phyloP scores from a whole-genome alignment of 148 eudicot species.

The Bassia scoparia region DNA sequence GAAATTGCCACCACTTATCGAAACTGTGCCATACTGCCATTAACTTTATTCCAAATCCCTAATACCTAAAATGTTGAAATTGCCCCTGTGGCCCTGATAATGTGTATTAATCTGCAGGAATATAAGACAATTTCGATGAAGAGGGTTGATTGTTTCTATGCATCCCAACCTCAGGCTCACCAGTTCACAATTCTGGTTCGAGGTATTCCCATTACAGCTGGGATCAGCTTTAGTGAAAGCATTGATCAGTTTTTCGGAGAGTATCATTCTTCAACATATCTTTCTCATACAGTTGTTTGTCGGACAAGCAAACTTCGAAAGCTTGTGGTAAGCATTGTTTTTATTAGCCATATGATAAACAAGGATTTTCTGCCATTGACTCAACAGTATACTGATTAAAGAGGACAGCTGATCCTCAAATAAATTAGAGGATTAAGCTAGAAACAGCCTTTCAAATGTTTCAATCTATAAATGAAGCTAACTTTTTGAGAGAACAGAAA shows the following conservation, averaged over 20 bases:
- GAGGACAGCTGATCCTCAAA: background rate
- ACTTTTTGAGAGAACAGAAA: too few species aligned
- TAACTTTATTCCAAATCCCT: too few species aligned
- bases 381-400: background rate
- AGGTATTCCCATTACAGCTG: conserved; percentile 59
- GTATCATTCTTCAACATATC: conserved; percentile 71
- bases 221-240: conserved; percentile 56
- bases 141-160: conserved; percentile 57
- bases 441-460: too few species aligned
- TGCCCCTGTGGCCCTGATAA: too few species aligned
- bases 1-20: too few species aligned
- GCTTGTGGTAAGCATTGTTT: conserved; percentile 55
- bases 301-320: conserved; percentile 58
- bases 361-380: background rate
- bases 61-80: too few species aligned
- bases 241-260: conserved; percentile 66
- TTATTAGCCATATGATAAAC: background rate
- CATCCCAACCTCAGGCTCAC: conserved; percentile 73
- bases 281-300: conserved; percentile 64
- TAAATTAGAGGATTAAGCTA: background rate
- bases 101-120: conserved; percentile 57
- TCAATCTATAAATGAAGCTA: too few species aligned
- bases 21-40: too few species aligned
- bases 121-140: conserved; percentile 55
- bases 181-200: conserved; percentile 79